Evolutionary conservation across 2,329 filamentous ascomycete genomes (phyloP).

Genomic region (Hypoxylon sp.): DNA sequence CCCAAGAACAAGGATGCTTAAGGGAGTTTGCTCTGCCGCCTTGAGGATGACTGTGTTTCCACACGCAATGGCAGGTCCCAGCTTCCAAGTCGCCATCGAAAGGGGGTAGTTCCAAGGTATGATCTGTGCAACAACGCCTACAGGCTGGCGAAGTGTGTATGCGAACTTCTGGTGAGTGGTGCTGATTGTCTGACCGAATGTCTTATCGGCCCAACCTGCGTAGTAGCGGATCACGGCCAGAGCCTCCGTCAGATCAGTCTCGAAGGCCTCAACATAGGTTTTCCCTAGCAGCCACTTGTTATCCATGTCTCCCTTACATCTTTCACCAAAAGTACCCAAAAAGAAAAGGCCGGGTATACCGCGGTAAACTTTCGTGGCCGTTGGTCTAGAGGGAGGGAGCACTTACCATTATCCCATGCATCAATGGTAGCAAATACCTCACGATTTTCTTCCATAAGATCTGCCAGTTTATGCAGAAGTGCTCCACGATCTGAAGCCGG

Average conservation of each 20-base stretch:
- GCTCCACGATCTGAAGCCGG: slow-evolving; percentile 8
- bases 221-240: slow-evolving; percentile 14
- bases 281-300: slow-evolving; percentile 10
- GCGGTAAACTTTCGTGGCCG: neutral
- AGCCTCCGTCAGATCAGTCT: slow-evolving; percentile 13
- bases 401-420: slow-evolving; percentile 17
- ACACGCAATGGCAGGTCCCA: slow-evolving; percentile 30
- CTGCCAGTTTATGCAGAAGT: slow-evolving; percentile 18
- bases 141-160: slow-evolving; percentile 14
- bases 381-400: neutral
- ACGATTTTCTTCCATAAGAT: slow-evolving; percentile 18
- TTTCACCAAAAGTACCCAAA: neutral
- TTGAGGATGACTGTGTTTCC: slow-evolving; percentile 34
- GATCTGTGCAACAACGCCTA: slow-evolving; percentile 18
- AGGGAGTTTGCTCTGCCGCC: slow-evolving; percentile 17
- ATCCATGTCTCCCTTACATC: neutral
- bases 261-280: slow-evolving; percentile 14
- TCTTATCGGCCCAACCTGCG: slow-evolving; percentile 19
- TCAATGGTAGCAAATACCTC: slow-evolving; percentile 18
- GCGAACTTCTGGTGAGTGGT: slow-evolving; percentile 12
- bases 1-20: slow-evolving; percentile 12
- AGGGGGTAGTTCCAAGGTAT: slow-evolving; percentile 27
- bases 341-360: neutral
- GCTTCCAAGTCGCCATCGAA: slow-evolving; percentile 28
- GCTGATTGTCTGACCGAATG: slow-evolving; percentile 10